A percentile compares a stretch with the other conserved stretches of the same genome.
Conservation (phyloP, 805 yeast species). For the Kazachstania psychrophila region DNA sequence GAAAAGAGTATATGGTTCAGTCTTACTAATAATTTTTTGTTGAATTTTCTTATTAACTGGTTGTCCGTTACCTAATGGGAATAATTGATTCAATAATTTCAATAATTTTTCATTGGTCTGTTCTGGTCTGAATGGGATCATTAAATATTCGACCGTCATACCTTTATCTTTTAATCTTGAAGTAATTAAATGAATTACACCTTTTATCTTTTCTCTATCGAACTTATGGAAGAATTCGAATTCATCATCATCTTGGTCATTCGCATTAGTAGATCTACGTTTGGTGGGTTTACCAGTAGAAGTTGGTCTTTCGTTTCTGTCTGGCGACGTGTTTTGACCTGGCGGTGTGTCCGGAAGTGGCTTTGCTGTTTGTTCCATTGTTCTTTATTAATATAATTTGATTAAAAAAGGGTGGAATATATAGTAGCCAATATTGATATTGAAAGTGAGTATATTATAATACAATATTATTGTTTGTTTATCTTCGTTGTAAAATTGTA, state of each 20-base stretch:
- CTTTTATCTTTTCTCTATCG: slow-evolving; percentile 56
- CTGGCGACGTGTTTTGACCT: slow-evolving; percentile 1
- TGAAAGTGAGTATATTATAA: no score
- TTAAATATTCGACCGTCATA: slow-evolving; percentile 59
- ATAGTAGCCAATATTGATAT: no score
- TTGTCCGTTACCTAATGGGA: slow-evolving; percentile 46
- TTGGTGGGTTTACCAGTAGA: neutral
- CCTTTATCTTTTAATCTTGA: slow-evolving; percentile 63
- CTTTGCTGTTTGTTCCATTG: slow-evolving; percentile 5
- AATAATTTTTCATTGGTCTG: slow-evolving; percentile 53
- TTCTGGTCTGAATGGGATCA: slow-evolving; percentile 71
- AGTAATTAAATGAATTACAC: slow-evolving; percentile 60
- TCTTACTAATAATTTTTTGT: slow-evolving; percentile 35
- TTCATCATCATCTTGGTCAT: slow-evolving; percentile 24
- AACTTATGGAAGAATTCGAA: slow-evolving; percentile 39
- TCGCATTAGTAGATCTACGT: neutral
- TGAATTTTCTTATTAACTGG: slow-evolving; percentile 38
- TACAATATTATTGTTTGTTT: no score
- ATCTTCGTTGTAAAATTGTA: no score
- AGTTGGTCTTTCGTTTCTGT: neutral
- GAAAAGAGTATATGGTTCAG: slow-evolving; percentile 63
- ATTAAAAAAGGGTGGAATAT: no score
- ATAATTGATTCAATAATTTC: slow-evolving; percentile 45
- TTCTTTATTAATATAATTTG: no score
- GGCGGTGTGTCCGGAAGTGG: slow-evolving; percentile 10